Conservation (phyloP, 768 basidiomycete species). For the Stropharia rugosoannulata region DNA sequence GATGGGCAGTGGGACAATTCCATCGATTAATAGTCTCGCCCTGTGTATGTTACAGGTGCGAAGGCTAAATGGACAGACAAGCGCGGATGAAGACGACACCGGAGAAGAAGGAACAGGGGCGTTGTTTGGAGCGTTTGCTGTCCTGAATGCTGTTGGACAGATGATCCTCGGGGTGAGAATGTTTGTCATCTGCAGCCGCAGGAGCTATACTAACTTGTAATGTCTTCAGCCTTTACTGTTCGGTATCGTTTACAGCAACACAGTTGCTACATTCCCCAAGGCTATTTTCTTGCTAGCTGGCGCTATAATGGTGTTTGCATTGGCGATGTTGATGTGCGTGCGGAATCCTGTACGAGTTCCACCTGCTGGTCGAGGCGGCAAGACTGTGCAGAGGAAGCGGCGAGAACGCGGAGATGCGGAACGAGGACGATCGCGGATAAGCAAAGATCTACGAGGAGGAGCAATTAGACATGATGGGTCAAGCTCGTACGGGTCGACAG, state of each 20-base stretch:
- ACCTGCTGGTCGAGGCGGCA: slow-evolving; percentile 12
- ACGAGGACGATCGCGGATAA: slow-evolving; percentile 45
- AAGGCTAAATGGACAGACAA: slow-evolving; percentile 27
- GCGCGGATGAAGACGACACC: slow-evolving; percentile 13
- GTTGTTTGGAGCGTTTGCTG: slow-evolving; percentile 71
- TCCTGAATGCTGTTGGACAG: slow-evolving; percentile 67
- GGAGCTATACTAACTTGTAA: slow-evolving; percentile 2
- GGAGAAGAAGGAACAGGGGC: slow-evolving; percentile 41
- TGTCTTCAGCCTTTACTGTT: slow-evolving; percentile 62
- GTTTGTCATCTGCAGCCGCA: neutral
- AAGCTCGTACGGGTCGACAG: neutral
- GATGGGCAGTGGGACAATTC: slow-evolving; percentile 65
- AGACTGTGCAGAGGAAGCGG: slow-evolving; percentile 9
- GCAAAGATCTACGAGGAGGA: slow-evolving; percentile 47
- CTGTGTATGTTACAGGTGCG: slow-evolving; percentile 57
- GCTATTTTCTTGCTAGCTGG: slow-evolving; percentile 64
- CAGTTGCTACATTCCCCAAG: slow-evolving; percentile 68
- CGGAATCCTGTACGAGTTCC: slow-evolving; percentile 34
- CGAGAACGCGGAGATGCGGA: slow-evolving; percentile 27
- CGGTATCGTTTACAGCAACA: slow-evolving; percentile 66
- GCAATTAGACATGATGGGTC: slow-evolving; percentile 22
- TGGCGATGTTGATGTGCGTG: slow-evolving; percentile 37
- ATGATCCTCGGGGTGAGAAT: slow-evolving; percentile 55
- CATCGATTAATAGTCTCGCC: slow-evolving; percentile 73
- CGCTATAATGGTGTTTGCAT: slow-evolving; percentile 42